A percentile compares a stretch with the other conserved stretches of the same genome.
These are phyloP conservation scores for Fonsecaea nubica DNA, from an alignment of 2,329 filamentous ascomycete genomes.

Conservation along the genomic window DNA sequence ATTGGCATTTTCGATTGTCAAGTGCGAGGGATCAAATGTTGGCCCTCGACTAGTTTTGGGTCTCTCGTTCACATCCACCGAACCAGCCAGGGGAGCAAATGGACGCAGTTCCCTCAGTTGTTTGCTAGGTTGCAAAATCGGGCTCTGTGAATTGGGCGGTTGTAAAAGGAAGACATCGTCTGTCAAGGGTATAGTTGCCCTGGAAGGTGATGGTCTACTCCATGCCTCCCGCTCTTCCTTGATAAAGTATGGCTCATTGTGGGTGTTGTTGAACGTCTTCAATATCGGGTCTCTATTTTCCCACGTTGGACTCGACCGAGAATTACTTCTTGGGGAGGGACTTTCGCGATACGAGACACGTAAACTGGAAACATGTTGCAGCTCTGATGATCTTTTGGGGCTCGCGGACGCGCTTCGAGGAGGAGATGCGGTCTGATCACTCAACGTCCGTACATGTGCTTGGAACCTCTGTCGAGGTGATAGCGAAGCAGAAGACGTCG, in stretches of 20 bases:
- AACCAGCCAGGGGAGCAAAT: slow-evolving; percentile 21
- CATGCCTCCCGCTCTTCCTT: slow-evolving; percentile 37
- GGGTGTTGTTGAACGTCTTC: neutral
- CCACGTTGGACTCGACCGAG: slow-evolving; percentile 12
- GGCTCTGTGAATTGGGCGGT: slow-evolving; percentile 18
- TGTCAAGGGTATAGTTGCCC: slow-evolving; percentile 5
- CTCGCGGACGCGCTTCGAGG: slow-evolving; percentile 12
- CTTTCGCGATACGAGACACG: slow-evolving; percentile 20
- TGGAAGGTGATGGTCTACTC: slow-evolving; percentile 28
- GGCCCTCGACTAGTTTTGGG: slow-evolving; percentile 32
- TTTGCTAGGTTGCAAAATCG: slow-evolving; percentile 27
- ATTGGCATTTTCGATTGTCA: slow-evolving; percentile 8
- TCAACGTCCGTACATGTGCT: slow-evolving; percentile 33
- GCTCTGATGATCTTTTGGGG: slow-evolving; percentile 20
- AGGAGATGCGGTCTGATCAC: slow-evolving; percentile 16
- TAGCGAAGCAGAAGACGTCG: slow-evolving; percentile 15
- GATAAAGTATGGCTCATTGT: slow-evolving; percentile 30
- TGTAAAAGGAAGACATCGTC: slow-evolving; percentile 20
- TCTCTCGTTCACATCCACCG: slow-evolving; percentile 26
- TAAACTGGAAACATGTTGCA: slow-evolving; percentile 29
- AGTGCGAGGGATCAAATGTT: neutral
- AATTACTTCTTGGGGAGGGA: slow-evolving; percentile 13
- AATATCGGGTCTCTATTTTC: slow-evolving; percentile 12
- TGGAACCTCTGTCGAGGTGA: slow-evolving; percentile 37
- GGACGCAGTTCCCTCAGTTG: slow-evolving; percentile 14